These are phyloP conservation scores for Mycena amicta DNA, from an alignment of 768 basidiomycete genomes.

Conservation along the genomic window DNA sequence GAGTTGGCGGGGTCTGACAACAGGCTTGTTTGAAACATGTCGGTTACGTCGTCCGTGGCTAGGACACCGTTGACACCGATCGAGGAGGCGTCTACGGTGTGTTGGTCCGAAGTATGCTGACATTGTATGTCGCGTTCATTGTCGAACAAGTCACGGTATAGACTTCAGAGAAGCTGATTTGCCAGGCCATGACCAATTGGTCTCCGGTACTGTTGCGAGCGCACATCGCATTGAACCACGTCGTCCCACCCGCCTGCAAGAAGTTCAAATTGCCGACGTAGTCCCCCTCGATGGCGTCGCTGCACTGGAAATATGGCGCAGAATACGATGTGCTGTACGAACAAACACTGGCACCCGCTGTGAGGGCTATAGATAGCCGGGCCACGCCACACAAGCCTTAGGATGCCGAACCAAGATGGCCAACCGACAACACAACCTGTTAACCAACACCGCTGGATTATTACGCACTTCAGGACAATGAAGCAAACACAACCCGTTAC, in stretches of 20 bases:
- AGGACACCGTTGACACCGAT: slow-evolving; percentile 1
- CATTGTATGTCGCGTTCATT: slow-evolving; percentile 7
- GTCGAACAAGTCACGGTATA: background rate
- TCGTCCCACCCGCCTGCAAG: background rate
- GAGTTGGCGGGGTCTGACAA: background rate
- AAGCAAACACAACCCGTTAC: too few species aligned
- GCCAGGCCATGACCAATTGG: slow-evolving; percentile 1
- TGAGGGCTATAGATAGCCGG: too few species aligned
- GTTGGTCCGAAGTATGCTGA: background rate
- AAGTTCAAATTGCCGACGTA: background rate
- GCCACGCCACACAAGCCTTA: too few species aligned
- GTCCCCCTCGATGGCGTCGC: background rate
- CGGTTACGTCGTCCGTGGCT: background rate
- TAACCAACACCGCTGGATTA: too few species aligned
- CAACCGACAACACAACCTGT: too few species aligned
- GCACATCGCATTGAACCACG: slow-evolving; percentile 4
- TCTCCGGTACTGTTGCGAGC: background rate
- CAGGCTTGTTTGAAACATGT: background rate
- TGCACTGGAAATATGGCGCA: slow-evolving; percentile 6
- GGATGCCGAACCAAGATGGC: too few species aligned
- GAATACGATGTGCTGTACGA: slow-evolving; percentile 3
- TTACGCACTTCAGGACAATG: too few species aligned
- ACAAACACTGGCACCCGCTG: background rate
- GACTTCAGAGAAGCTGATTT: background rate
- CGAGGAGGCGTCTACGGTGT: background rate